Evolutionary conservation across 352 stramenopile species (phyloP).

Genomic region (Phytophthora megakarya): DNA sequence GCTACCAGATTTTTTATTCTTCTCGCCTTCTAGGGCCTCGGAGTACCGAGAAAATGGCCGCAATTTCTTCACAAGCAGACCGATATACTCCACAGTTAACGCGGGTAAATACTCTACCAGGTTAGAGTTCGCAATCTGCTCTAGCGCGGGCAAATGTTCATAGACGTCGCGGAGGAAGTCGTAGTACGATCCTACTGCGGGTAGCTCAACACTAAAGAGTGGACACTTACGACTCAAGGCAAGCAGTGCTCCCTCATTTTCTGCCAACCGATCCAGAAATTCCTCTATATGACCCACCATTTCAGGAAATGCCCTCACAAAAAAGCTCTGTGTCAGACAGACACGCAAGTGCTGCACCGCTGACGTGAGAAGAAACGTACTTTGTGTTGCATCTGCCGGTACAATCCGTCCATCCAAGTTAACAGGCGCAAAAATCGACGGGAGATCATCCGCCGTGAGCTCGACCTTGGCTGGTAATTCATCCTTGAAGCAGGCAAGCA

Average conservation of each 20-base stretch:
- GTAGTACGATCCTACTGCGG: constrained; percentile 54
- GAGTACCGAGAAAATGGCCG: constrained; percentile 74
- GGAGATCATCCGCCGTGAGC: constrained; percentile 50
- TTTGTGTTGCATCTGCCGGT: constrained; percentile 46
- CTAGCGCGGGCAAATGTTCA: constrained; percentile 46
- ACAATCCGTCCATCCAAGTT: constrained; percentile 61
- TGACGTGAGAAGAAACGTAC: constrained; percentile 58
- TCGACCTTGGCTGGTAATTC: constrained; percentile 47
- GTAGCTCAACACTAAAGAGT: constrained; percentile 43
- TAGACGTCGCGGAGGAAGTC: constrained; percentile 64
- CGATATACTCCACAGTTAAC: constrained; percentile 55
- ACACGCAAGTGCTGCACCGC: constrained; percentile 61
- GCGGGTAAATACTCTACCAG: constrained; percentile 49
- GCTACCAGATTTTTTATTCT: constrained; percentile 72
- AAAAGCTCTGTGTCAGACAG: constrained; percentile 57
- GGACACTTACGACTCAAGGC: constrained; percentile 58
- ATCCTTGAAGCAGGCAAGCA: constrained; percentile 65
- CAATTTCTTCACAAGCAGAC: constrained; percentile 72
- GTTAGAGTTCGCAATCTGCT: constrained; percentile 63
- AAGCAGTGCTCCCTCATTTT: constrained; percentile 39
- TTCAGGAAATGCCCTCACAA: constrained; percentile 58
- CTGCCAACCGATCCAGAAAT: constrained; percentile 51
- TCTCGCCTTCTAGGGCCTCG: constrained; percentile 74
- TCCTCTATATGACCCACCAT: constrained; percentile 55
- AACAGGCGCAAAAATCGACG: constrained; percentile 54